Evolutionary conservation across 73 alveolate genomes (phyloP).

Genomic region (Blepharisma japonicum): DNA sequence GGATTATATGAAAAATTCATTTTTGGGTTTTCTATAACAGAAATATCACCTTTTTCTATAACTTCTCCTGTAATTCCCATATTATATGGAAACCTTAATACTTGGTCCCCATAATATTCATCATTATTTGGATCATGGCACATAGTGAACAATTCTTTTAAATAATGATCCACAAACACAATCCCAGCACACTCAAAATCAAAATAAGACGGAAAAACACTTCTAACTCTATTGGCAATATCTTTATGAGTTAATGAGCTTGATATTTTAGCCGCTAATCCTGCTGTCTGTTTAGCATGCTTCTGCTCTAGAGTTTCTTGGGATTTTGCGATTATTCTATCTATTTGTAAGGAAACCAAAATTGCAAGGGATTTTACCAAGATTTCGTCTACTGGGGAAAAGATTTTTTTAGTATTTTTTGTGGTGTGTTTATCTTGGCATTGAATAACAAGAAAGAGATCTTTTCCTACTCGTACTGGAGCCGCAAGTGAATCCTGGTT

Average conservation of each 20-base stretch:
- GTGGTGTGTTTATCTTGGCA: neutral
- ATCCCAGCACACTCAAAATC: constrained; percentile 28
- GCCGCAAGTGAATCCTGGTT: neutral
- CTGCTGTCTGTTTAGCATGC: neutral
- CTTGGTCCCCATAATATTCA: constrained; percentile 5
- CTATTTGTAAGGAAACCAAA: neutral
- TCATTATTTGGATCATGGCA: constrained; percentile 16
- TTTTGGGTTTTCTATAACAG: constrained; percentile 18
- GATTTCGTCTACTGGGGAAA: constrained; percentile 9
- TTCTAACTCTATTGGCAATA: constrained; percentile 19
- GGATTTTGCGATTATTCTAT: neutral
- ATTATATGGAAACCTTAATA: constrained; percentile 4
- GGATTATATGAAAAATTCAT: neutral
- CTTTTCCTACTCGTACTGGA: neutral
- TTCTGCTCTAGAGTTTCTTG: constrained; percentile 16
- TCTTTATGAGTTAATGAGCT: constrained; percentile 22
- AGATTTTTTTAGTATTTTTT: neutral
- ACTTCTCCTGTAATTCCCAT: constrained; percentile 17
- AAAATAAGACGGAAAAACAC: constrained; percentile 8
- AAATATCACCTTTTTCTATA: neutral
- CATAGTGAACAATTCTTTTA: neutral
- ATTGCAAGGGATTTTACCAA: constrained; percentile 7
- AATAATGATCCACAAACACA: constrained; percentile 1
- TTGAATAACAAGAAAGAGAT: neutral
- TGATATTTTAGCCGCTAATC: neutral